phyloP scores from a whole-genome alignment of 2,329 filamentous ascomycete species.

The Fusarium citri region DNA sequence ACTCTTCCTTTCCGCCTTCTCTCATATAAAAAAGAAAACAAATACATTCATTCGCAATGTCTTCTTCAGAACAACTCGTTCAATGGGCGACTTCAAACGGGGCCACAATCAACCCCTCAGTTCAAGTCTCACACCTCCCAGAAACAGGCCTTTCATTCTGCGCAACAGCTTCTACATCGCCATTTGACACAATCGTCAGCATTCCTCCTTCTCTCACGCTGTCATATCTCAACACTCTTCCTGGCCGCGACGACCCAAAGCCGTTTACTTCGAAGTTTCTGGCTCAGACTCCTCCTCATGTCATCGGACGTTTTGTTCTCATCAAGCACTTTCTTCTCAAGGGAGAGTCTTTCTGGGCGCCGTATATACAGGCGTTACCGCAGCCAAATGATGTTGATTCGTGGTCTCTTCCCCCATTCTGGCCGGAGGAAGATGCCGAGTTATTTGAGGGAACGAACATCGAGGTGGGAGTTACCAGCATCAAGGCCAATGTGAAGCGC shows the following conservation, averaged over 20 bases:
- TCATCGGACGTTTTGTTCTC: slow-evolving; percentile 75
- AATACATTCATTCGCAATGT: slow-evolving; percentile 18
- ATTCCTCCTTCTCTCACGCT: slow-evolving; percentile 66
- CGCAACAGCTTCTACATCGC: slow-evolving; percentile 54
- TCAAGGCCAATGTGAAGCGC: slow-evolving; percentile 57
- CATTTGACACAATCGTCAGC: slow-evolving; percentile 60
- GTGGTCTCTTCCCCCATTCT: slow-evolving; percentile 72
- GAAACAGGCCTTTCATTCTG: slow-evolving; percentile 66
- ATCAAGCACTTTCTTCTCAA: slow-evolving; percentile 74
- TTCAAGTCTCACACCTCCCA: slow-evolving; percentile 65
- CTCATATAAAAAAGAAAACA: neutral
- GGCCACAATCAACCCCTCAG: slow-evolving; percentile 60
- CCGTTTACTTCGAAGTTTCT: slow-evolving; percentile 64
- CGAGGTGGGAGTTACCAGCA: slow-evolving; percentile 61
- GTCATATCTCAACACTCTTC: slow-evolving; percentile 68
- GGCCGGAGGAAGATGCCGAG: slow-evolving; percentile 69
- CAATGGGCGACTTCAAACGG: slow-evolving; percentile 61
- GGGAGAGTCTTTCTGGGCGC: slow-evolving; percentile 71
- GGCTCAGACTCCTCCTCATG: slow-evolving; percentile 63
- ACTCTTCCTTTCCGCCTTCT: neutral
- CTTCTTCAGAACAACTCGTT: slow-evolving; percentile 51
- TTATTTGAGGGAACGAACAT: slow-evolving; percentile 67
- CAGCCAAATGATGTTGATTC: slow-evolving; percentile 63
- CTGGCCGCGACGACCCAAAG: slow-evolving; percentile 29
- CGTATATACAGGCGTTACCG: slow-evolving; percentile 75